A percentile compares a stretch with the other conserved stretches of the same genome.
These are phyloP conservation scores for Leucocoprinus birnbaumii DNA, from an alignment of 768 basidiomycete species.

Conservation along the genomic window DNA sequence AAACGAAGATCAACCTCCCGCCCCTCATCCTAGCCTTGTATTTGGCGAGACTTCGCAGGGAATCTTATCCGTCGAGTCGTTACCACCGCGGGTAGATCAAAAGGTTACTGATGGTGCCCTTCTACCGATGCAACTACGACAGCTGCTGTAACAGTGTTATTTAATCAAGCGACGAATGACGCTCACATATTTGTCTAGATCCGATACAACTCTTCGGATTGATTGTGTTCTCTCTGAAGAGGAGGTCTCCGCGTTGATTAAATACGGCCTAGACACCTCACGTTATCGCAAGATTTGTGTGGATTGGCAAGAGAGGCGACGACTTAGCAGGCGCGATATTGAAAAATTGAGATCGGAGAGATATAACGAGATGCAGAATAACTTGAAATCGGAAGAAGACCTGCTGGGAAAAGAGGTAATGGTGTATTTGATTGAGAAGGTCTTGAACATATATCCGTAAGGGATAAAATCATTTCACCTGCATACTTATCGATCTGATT, in stretches of 20 bases:
- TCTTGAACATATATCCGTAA: conserved; percentile 6
- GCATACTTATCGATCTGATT: not conserved
- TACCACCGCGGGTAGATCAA: not conserved
- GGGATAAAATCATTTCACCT: not conserved
- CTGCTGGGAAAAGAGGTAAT: not conserved
- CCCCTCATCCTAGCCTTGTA: not conserved
- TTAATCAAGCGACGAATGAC: too few species aligned
- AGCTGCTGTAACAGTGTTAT: conserved; percentile 8
- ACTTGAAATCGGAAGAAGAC: not conserved
- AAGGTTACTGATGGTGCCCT: not conserved
- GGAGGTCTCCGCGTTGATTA: not conserved
- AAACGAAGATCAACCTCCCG: not conserved
- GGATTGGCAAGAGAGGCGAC: not conserved
- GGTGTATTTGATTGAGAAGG: not conserved
- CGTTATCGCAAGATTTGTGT: not conserved
- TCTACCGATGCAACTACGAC: not conserved
- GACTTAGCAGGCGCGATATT: too few species aligned
- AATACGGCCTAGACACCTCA: not conserved
- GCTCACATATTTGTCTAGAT: not conserved
- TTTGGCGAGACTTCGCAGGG: conserved; percentile 1
- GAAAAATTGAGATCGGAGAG: too few species aligned
- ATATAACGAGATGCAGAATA: not conserved
- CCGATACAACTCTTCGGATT: not conserved
- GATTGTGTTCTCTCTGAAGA: conserved; percentile 2
- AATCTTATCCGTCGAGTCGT: not conserved